These are phyloP conservation scores for Leccinum truebloodii DNA, from an alignment of 768 basidiomycete genomes.

Conservation along the genomic window DNA sequence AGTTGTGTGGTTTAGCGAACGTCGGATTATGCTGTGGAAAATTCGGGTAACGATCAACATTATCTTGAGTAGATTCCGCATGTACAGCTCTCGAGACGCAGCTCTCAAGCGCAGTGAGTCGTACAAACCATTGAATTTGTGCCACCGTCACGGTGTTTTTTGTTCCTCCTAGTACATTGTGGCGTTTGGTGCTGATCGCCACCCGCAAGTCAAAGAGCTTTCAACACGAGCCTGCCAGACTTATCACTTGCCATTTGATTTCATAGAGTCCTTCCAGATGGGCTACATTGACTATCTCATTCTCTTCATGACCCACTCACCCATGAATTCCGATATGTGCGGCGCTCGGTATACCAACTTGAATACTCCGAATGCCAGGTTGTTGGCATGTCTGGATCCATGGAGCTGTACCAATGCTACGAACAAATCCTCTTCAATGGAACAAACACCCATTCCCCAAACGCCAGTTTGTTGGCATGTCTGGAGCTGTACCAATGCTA, in stretches of 20 bases:
- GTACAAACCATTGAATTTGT: no score
- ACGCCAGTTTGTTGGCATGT: conserved; percentile 14
- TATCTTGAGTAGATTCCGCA: no score
- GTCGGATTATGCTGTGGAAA: no score
- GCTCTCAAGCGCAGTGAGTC: no score
- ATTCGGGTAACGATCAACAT: no score
- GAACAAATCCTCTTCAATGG: no score
- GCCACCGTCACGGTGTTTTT: background rate
- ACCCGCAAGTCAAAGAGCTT: background rate
- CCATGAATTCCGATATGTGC: background rate
- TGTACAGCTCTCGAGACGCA: no score
- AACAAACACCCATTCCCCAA: no score
- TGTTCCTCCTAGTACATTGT: background rate
- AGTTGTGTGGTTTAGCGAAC: no score
- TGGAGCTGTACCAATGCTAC: no score
- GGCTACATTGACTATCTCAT: background rate
- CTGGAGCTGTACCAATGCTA: conserved; percentile 17
- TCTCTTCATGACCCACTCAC: background rate
- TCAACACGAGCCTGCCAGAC: background rate
- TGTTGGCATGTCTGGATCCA: no score
- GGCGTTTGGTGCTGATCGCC: conserved; percentile 2
- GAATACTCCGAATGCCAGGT: no score
- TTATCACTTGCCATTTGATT: conserved; percentile 3
- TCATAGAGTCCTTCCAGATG: background rate
- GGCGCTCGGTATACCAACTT: background rate